Evolutionary conservation across 805 yeast genomes (phyloP).

Genomic region (Kodamaea restingae): DNA sequence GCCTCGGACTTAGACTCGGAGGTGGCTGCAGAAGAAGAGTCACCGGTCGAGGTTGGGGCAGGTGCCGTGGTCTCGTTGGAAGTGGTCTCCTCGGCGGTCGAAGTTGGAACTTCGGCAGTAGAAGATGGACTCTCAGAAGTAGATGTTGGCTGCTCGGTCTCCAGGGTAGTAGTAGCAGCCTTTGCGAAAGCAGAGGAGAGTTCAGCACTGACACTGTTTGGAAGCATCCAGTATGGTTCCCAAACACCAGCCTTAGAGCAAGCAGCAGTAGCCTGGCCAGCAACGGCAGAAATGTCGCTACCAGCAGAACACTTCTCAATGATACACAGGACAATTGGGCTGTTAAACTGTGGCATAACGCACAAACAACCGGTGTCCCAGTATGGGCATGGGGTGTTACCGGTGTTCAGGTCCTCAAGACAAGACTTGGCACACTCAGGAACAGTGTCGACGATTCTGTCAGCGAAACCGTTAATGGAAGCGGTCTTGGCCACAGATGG

Average conservation of each 20-base stretch:
- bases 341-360: slow-evolving; percentile 35
- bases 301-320: slow-evolving; percentile 22
- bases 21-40: slow-evolving; percentile 5
- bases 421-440: slow-evolving; percentile 38
- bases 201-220: slow-evolving; percentile 20
- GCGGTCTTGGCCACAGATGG: slow-evolving; percentile 36
- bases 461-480: slow-evolving; percentile 41
- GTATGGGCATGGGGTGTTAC: slow-evolving; percentile 41
- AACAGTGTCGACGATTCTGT: slow-evolving; percentile 28
- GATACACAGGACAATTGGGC: slow-evolving; percentile 33
- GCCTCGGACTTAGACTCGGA: slow-evolving; percentile 3
- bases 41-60: too few species aligned
- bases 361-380: slow-evolving; percentile 47
- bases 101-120: too few species aligned
- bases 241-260: slow-evolving; percentile 35
- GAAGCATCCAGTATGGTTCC: slow-evolving; percentile 31
- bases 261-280: slow-evolving; percentile 27
- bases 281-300: slow-evolving; percentile 25
- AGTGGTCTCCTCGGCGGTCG: slow-evolving; percentile 4
- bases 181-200: slow-evolving; percentile 23
- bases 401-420: slow-evolving; percentile 27
- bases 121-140: slow-evolving; percentile 7
- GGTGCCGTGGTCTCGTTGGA: too few species aligned
- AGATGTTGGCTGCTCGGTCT: slow-evolving; percentile 4
- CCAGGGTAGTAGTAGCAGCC: slow-evolving; percentile 8